Base-by-base conservation (phyloP, 1,139 yeast species). In the Zygosaccharomyces sapae region DNA sequence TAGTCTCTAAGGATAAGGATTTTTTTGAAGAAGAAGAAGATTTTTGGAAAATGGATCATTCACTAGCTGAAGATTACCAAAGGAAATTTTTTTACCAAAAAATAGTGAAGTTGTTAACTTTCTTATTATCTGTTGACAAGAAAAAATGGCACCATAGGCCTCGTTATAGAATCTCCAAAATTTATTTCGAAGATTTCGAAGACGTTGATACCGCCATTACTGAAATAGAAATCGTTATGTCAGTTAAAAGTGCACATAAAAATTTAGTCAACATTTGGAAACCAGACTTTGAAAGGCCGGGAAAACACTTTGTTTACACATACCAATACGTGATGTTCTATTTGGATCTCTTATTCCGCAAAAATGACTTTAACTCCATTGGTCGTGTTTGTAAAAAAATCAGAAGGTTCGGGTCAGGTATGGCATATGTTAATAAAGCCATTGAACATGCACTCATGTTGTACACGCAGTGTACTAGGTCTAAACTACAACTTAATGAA, bases 121-220 rank as follows among this genome's bases (percentile, higher is more conserved):
- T 59, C 49, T 62, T 89, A 5, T 68, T 77, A 19, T 52, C 71
- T 0, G 70, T 77, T 19, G 97, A 92, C 62, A 89, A 85, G 65
- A 86, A 82, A 62, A 87, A 81, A 48, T 89, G 97, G 97, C 95
- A 89, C 45, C 98, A 92, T 60, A 78, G 86, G 46, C 95, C 97
- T 1, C 74, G 80, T 3, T 89, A 77, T 60, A 72, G 90, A 49
- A 70, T 86, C n/a, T 87, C 97, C 0, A 72, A 69, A 45, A 79
- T 89, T 7, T 68, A 74, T 16, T 76, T 70, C 47, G 79, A 81
- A 2, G 83, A 80, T 8, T 73, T 79, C 36, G 64, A 71, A 1
- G 80, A 86, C 46, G 58, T 69, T 5, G 67, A 68, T 1, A 73
- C 69, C 1, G 95, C 97, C 0, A 71, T 75, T 44, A 77, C 76